A percentile compares a stretch with the other conserved stretches of the same genome.
Evolutionary conservation across 192 early-diverging fungal genomes (phyloP).

Genomic region (Entomortierella chlamydospora): DNA sequence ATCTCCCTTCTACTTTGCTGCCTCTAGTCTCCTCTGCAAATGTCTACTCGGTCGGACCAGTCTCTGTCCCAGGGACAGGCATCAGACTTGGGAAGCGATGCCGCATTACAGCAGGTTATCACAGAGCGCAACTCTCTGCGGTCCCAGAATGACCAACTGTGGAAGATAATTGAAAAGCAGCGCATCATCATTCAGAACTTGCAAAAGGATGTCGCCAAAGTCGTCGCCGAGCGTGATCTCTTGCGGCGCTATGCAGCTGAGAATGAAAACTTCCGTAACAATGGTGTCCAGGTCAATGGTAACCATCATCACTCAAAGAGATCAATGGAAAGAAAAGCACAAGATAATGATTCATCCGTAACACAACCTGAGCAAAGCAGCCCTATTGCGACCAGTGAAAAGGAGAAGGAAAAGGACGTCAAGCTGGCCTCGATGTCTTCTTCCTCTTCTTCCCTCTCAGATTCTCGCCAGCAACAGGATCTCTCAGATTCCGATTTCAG

Average conservation of each 20-base stretch:
- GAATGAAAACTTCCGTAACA: slow-evolving; percentile 18
- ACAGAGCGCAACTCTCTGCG: slow-evolving; percentile 78
- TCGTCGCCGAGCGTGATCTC: slow-evolving; percentile 57
- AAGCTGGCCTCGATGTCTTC: slow-evolving; percentile 18
- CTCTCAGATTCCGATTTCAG: background rate
- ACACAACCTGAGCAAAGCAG: background rate
- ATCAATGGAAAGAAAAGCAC: slow-evolving; percentile 20
- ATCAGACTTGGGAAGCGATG: slow-evolving; percentile 4
- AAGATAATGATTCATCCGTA: background rate
- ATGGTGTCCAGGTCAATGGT: slow-evolving; percentile 19
- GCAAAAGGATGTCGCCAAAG: slow-evolving; percentile 69
- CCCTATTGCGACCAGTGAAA: background rate
- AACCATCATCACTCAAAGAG: slow-evolving; percentile 28
- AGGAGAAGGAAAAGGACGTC: slow-evolving; percentile 16
- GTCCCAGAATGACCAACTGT: slow-evolving; percentile 87
- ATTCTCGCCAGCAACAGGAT: slow-evolving; percentile 2
- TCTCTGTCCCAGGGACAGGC: slow-evolving; percentile 36
- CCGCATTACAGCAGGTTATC: slow-evolving; percentile 53
- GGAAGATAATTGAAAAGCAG: slow-evolving; percentile 94
- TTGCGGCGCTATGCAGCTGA: slow-evolving; percentile 41
- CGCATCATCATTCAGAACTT: slow-evolving; percentile 87
- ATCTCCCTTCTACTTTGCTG: background rate
- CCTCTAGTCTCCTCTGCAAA: background rate
- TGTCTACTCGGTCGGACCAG: slow-evolving; percentile 47
- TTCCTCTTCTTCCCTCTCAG: background rate